Percentiles rank a stretch among this genome's conserved stretches.
Evolutionary conservation across 805 yeast species (phyloP).

Genomic region (Saccharomycopsis sp.): DNA sequence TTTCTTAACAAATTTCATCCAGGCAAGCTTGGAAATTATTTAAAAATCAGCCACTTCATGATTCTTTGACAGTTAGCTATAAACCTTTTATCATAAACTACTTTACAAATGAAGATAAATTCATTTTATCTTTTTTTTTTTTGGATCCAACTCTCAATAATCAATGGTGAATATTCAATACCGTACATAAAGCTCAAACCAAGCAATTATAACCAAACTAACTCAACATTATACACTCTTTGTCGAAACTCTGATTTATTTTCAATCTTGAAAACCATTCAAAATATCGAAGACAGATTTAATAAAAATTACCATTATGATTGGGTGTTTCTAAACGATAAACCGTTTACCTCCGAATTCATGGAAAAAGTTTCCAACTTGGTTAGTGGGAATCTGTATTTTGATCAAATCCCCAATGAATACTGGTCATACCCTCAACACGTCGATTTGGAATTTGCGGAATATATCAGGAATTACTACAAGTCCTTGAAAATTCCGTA

Average conservation of each 20-base stretch:
- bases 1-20: too few relatives aligned
- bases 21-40: too few relatives aligned
- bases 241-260: constrained; percentile 51
- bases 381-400: constrained; percentile 59
- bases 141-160: too few relatives aligned
- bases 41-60: too few relatives aligned
- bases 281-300: constrained; percentile 66
- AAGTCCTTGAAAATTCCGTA: constrained; percentile 46
- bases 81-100: too few relatives aligned
- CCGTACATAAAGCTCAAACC: too few relatives aligned
- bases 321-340: constrained; percentile 89
- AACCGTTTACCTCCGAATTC: constrained; percentile 63
- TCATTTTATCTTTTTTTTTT: not conserved
- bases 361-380: constrained; percentile 39
- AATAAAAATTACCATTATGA: constrained; percentile 69
- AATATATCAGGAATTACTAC: constrained; percentile 49
- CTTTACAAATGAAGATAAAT: not conserved
- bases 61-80: too few relatives aligned
- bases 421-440: constrained; percentile 84
- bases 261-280: constrained; percentile 41
- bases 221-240: constrained; percentile 39
- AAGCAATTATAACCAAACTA: constrained; percentile 9
- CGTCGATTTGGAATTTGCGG: constrained; percentile 69
- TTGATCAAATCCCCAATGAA: constrained; percentile 61
- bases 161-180: too few relatives aligned